phyloP scores from a whole-genome alignment of 495 filamentous ascomycete genomes.

The Entonaema liquescens region DNA sequence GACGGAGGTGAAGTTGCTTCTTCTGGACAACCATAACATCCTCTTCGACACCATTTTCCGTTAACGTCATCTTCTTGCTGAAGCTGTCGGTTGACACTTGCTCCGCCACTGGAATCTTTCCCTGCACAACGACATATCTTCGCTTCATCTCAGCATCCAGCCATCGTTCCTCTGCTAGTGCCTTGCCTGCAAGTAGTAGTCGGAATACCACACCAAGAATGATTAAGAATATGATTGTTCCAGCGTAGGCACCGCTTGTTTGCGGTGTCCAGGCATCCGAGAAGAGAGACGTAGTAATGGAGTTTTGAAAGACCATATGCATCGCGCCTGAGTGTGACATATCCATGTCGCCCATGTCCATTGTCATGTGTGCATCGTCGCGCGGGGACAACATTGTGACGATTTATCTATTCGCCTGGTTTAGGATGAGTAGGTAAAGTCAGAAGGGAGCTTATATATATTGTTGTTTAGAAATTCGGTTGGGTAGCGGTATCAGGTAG shows the following conservation, averaged over 20 bases:
- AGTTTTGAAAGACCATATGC: slow-evolving; percentile 71
- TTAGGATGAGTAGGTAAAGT: neutral
- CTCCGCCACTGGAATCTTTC: slow-evolving; percentile 65
- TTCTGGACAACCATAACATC: slow-evolving; percentile 72
- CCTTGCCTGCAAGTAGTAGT: slow-evolving; percentile 71
- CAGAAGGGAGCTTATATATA: neutral
- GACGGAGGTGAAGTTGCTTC: slow-evolving; percentile 57
- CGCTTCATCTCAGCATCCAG: slow-evolving; percentile 71
- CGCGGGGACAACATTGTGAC: neutral
- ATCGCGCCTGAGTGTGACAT: slow-evolving; percentile 41
- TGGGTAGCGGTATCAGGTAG: too few species aligned
- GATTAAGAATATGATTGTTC: slow-evolving; percentile 88
- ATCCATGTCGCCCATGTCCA: slow-evolving; percentile 38
- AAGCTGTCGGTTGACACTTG: slow-evolving; percentile 59
- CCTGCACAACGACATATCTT: slow-evolving; percentile 77
- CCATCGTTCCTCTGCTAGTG: slow-evolving; percentile 60
- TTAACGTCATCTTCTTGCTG: slow-evolving; percentile 67
- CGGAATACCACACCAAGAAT: slow-evolving; percentile 74
- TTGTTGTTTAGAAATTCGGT: too few species aligned
- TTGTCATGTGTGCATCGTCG: slow-evolving; percentile 10
- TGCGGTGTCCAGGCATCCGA: slow-evolving; percentile 76
- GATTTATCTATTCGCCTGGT: neutral
- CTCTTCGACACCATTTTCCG: slow-evolving; percentile 77
- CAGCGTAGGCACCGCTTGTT: slow-evolving; percentile 74
- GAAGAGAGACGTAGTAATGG: slow-evolving; percentile 75